phyloP scores from a whole-genome alignment of 768 basidiomycete genomes.

The Crepidotus variabilis region DNA sequence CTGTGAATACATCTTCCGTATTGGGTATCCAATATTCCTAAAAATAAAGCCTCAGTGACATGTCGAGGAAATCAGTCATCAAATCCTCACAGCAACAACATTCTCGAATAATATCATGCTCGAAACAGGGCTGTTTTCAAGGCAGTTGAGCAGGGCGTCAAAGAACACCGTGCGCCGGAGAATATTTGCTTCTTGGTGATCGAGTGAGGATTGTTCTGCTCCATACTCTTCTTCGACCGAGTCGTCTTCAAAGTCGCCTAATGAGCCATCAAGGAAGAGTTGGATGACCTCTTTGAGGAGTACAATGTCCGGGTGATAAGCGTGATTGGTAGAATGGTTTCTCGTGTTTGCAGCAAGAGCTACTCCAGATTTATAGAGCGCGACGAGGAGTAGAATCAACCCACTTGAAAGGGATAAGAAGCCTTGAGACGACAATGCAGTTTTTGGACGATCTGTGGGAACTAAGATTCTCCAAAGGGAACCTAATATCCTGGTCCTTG shows the following conservation, averaged over 20 bases:
- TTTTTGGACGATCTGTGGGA: conserved; percentile 37
- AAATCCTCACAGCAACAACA: conserved; percentile 16
- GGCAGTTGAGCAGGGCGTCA: conserved; percentile 46
- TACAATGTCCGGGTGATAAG: conserved; percentile 17
- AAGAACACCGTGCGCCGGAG: conserved; percentile 36
- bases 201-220: conserved; percentile 30
- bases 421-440: conserved; percentile 36
- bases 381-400: conserved; percentile 47
- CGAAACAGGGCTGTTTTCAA: conserved; percentile 42
- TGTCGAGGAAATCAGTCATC: not conserved
- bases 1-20: conserved; percentile 32
- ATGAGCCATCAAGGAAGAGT: conserved; percentile 41
- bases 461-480: conserved; percentile 45
- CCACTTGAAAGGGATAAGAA: conserved; percentile 51
- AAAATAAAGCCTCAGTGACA: not conserved
- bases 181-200: conserved; percentile 22
- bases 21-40: conserved; percentile 49
- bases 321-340: not conserved
- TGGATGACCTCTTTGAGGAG: conserved; percentile 37
- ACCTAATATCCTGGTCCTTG: conserved; percentile 48
- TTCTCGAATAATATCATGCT: conserved; percentile 49
- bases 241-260: conserved; percentile 44
- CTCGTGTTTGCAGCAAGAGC: not conserved
- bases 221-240: conserved; percentile 51
- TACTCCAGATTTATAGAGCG: conserved; percentile 23